phyloP scores from a whole-genome alignment of 2,329 filamentous ascomycete species.

The Colletotrichum tamarilloi region DNA sequence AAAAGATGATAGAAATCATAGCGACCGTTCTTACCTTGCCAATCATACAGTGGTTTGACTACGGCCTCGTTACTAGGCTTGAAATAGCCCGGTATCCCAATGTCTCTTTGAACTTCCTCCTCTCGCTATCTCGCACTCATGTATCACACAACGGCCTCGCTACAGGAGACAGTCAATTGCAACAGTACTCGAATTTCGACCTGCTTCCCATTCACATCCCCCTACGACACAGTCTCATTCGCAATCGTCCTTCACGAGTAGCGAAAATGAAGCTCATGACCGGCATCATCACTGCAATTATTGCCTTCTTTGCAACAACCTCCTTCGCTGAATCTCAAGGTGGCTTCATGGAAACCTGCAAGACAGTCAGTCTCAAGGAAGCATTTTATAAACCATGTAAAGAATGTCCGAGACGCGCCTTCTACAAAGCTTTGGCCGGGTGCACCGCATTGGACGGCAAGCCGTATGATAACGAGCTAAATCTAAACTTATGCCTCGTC shows the following conservation, averaged over 20 bases:
- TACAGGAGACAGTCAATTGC: too few species aligned
- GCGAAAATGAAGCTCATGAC: conserved; percentile 24
- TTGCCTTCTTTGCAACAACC: background rate
- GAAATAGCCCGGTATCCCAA: too few species aligned
- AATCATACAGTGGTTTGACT: too few species aligned
- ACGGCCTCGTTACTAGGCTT: too few species aligned
- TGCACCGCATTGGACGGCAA: background rate
- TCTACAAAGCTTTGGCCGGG: conserved; percentile 23
- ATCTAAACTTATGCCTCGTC: too few species aligned
- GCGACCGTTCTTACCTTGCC: too few species aligned
- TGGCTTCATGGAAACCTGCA: conserved; percentile 21
- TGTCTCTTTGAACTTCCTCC: too few species aligned
- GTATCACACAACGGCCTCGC: background rate
- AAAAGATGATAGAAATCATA: too few species aligned
- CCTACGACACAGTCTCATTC: too few species aligned
- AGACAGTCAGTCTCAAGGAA: conserved; percentile 13
- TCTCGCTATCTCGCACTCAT: too few species aligned
- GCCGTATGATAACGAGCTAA: too few species aligned
- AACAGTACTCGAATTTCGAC: background rate
- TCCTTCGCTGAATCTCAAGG: background rate
- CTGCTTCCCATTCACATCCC: background rate
- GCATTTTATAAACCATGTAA: background rate
- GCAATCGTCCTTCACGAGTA: too few species aligned
- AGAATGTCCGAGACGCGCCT: background rate
- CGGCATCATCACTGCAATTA: background rate